Percentiles rank a stretch among this genome's conserved stretches.
Evolutionary conservation across 2,329 filamentous ascomycete genomes (phyloP).

Genomic region (Trichoderma simmonsii): DNA sequence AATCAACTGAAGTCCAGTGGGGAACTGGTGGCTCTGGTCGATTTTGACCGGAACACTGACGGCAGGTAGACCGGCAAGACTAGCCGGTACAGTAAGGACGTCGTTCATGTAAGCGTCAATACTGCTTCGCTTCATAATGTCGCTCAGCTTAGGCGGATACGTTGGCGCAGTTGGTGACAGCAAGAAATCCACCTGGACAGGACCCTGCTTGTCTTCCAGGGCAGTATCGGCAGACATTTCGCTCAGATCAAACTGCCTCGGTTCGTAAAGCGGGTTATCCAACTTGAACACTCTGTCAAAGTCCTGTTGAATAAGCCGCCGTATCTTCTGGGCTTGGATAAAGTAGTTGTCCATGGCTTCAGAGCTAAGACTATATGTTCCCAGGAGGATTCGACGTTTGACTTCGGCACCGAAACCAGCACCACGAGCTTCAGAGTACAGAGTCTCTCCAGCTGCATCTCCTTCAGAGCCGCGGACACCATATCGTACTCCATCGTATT

Average conservation of each 20-base stretch:
- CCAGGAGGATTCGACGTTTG: slow-evolving; percentile 79
- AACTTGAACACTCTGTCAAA: slow-evolving; percentile 76
- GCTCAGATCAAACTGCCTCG: slow-evolving; percentile 54
- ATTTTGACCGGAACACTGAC: slow-evolving; percentile 67
- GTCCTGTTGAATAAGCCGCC: slow-evolving; percentile 77
- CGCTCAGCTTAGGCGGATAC: slow-evolving; percentile 61
- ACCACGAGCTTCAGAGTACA: slow-evolving; percentile 75
- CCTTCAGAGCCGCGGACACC: slow-evolving; percentile 56
- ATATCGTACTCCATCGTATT: slow-evolving; percentile 96
- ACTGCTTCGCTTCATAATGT: slow-evolving; percentile 52
- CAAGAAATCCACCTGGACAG: slow-evolving; percentile 74
- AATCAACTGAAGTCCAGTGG: slow-evolving; percentile 67
- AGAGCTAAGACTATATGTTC: slow-evolving; percentile 85
- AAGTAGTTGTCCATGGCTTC: slow-evolving; percentile 96
- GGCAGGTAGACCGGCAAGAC: slow-evolving; percentile 84
- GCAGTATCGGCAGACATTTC: slow-evolving; percentile 54
- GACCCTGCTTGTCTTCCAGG: slow-evolving; percentile 55
- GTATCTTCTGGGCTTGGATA: slow-evolving; percentile 84
- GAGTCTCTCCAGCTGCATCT: slow-evolving; percentile 56
- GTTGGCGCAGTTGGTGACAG: slow-evolving; percentile 84
- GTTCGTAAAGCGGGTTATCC: slow-evolving; percentile 63
- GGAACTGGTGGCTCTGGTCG: slow-evolving; percentile 31
- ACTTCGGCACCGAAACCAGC: slow-evolving; percentile 80
- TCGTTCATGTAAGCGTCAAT: slow-evolving; percentile 89
- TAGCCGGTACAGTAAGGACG: slow-evolving; percentile 92